Evolutionary conservation across 139 green algal species (phyloP), one percentile per base, ranked within the genome.

Genomic region (Coelastrella sp.): DNA sequence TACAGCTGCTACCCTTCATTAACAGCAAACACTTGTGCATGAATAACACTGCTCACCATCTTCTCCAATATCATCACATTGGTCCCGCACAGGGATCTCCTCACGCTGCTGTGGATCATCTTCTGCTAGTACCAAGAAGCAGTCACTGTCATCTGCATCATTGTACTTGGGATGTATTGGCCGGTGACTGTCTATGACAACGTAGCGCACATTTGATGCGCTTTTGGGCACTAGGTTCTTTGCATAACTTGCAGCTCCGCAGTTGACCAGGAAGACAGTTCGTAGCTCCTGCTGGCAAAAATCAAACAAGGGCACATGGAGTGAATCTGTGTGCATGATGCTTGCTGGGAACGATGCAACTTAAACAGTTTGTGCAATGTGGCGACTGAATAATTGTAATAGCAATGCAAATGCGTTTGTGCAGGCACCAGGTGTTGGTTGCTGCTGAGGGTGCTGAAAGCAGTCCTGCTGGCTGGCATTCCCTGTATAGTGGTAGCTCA

Each of bases 181-280:
- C 38, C 94, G 69, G 90, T 98, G 95, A 53, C 90, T 92, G 87
- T 98, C 95, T 13, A 98, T 85, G 30, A 98, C 93, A 50, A 96
- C 82, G 4, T 95, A 90, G n/a, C 93, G 88, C 11, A 95, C 85
- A 30, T 92, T 92, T 4, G 41, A 30, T 11, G 40, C 41, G 38
- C 5, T 43, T 32, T 76, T 73, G 1, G 84, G 32, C 2, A 71
- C 35, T 11, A 92, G 77, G n/a, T 89, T 45, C 7, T 92, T 89
- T 35, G 53, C 53, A 32, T 57, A 82, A 40, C 11, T 17, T 8
- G 89, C 90, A 0, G 92, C 95, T 6, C 95, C 95, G 83, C 95
- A 98, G 84, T 98, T 98, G n/a, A 98, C 88, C 0, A 98, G 85
- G 25, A 98, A 76, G 4, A 96, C 86, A 2, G 89, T 94, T 13